Percentiles rank a stretch among this genome's conserved stretches.
phyloP scores from a whole-genome alignment of 495 filamentous ascomycete species.

The Neurospora sp. region DNA sequence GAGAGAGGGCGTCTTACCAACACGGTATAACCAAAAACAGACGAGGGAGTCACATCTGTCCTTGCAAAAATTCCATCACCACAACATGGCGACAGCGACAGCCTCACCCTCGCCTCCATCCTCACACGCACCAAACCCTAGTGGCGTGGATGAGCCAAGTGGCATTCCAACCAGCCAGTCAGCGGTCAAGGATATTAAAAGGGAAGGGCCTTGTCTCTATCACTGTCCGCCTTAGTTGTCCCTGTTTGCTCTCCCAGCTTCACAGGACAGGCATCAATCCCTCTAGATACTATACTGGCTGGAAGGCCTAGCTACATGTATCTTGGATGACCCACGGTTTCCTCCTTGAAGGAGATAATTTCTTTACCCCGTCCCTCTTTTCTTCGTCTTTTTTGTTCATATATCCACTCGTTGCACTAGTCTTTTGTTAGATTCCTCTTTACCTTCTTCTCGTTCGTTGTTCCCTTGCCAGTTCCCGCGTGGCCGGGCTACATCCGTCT shows the following conservation, averaged over 20 bases:
- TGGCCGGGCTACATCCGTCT: not conserved
- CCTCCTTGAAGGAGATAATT: not conserved
- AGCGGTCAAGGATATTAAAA: not conserved
- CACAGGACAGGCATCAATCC: conserved; percentile 3
- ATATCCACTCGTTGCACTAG: conserved; percentile 9
- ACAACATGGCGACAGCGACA: not conserved
- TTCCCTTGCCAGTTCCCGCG: conserved; percentile 4
- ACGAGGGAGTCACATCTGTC: conserved; percentile 5
- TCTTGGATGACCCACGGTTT: not conserved
- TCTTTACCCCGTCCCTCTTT: conserved; percentile 1
- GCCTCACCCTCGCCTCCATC: conserved; percentile 4
- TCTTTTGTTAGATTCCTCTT: conserved; percentile 6
- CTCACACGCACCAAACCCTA: conserved; percentile 9
- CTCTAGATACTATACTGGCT: conserved; percentile 3
- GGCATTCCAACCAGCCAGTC: conserved; percentile 1
- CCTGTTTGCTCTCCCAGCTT: conserved; percentile 6
- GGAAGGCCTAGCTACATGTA: not conserved
- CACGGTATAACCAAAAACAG: conserved; percentile 20
- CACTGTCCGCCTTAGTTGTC: conserved; percentile 5
- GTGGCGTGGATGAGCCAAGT: conserved; percentile 13
- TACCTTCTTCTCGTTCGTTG: conserved; percentile 8
- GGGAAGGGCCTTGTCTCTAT: not conserved
- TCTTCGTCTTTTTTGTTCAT: not conserved
- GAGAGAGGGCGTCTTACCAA: conserved; percentile 10
- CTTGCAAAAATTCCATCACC: conserved; percentile 9